Percentiles rank a stretch among this genome's conserved stretches.
These are phyloP conservation scores for Lactarius pseudohatsudake DNA, from an alignment of 768 basidiomycete species.

Conservation along the genomic window DNA sequence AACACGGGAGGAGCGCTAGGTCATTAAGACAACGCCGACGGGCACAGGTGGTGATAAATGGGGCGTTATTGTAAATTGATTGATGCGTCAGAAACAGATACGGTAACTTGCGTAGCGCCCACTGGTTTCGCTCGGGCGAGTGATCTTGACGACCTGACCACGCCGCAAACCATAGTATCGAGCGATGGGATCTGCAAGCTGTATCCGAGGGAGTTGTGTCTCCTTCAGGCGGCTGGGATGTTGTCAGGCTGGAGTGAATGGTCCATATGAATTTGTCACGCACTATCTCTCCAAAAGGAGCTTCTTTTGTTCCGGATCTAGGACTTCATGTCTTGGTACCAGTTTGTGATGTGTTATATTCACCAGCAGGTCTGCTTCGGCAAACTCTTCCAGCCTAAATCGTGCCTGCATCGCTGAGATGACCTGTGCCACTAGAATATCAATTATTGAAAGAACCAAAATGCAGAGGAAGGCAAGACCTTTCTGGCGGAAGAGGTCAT, in stretches of 20 bases:
- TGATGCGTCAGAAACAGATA: conserved; percentile 67
- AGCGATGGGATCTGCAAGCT: conserved; percentile 95
- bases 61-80: conserved; percentile 2
- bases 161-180: conserved; percentile 95
- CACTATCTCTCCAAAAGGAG: conserved; percentile 89
- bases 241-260: conserved; percentile 18
- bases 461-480: conserved; percentile 44
- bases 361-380: conserved; percentile 92
- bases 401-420: conserved; percentile 86
- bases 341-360: conserved; percentile 97
- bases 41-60: conserved; percentile 7
- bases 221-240: conserved; percentile 88
- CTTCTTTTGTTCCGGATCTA: conserved; percentile 84
- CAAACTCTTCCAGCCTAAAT: conserved; percentile 92
- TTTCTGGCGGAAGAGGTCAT: conserved; percentile 98
- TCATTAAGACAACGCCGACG: neutral
- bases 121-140: conserved; percentile 92
- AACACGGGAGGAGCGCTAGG: neutral
- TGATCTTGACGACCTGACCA: conserved; percentile 98
- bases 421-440: conserved; percentile 51
- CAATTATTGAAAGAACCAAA: neutral
- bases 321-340: conserved; percentile 89
- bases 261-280: conserved; percentile 38
- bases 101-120: conserved; percentile 92
- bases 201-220: conserved; percentile 96